Evolutionary conservation across 176 grass and related monocot genomes (phyloP), one percentile per base, ranked within the genome.

Genomic region (Hordeum vulgare): DNA sequence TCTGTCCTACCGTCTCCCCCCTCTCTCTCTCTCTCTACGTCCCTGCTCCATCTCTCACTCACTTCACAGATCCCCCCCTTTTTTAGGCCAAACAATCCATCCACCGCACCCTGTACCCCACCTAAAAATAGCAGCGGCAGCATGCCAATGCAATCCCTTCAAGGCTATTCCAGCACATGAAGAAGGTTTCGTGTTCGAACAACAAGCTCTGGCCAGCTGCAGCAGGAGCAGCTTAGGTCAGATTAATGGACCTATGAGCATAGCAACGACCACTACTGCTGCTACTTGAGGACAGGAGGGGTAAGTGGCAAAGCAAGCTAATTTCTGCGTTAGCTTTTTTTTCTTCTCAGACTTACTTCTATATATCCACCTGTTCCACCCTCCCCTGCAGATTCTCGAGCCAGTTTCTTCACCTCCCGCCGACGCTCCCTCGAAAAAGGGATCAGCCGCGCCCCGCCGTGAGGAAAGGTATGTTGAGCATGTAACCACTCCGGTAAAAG

Each of bases 11-110:
- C 47, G 6, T 49, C 17, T 15, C 44, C 44, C 1, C 42, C 44
- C 44, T 1, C 42, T 4, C 11, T 45, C 42, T 51, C 49, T 53
- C 49, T 53, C 49, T 54, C 49, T 54, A 54, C 49, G 18, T 18
- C 83, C 11, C 71, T 53, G 53, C 63, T 84, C 78, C 79, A 78
- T 74, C 80, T 86, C 83, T 41, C 88, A 26, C 67, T 37, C 26
- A 12, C 67, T 62, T 51, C 84, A 36, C 61, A 40, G 66, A 84
- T 87, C 80, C 78, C 61, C 47, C 68, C 80, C 69, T 72, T 90
- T 84, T 90, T 90, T 75, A 80, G 88, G 80, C 88, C 84, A 75
- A 83, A 84, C 80, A 84, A 87, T 84, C 84, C 80, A 74, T 58
- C 67, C 80, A 33, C 37, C 66, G 73, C n/a, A 3, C 29, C 66